phyloP scores from a whole-genome alignment of 305 asterid genomes.

The Fraxinus greggii region DNA sequence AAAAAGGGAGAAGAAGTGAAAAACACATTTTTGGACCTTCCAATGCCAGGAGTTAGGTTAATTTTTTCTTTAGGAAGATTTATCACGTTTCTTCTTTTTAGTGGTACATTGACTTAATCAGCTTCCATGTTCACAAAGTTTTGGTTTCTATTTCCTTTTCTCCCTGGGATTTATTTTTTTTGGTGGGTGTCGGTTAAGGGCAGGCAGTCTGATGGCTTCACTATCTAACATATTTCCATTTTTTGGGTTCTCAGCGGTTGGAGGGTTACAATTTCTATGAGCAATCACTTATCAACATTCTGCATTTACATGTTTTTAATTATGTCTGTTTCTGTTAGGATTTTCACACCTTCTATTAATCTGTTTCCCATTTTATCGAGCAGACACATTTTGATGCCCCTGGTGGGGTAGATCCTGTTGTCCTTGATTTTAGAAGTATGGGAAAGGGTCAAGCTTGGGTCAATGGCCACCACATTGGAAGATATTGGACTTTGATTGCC shows the following conservation, averaged over 20 bases:
- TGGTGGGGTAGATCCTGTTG: slow-evolving; percentile 70
- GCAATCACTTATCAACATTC: neutral
- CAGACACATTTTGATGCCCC: slow-evolving; percentile 76
- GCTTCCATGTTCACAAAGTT: neutral
- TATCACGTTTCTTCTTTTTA: neutral
- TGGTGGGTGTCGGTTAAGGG: neutral
- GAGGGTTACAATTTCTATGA: neutral
- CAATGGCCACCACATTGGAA: slow-evolving; percentile 86
- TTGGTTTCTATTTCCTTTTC: neutral
- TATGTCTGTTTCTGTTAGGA: neutral
- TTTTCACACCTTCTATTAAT: neutral
- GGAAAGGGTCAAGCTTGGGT: slow-evolving; percentile 94
- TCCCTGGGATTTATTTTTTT: neutral
- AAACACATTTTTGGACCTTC: neutral
- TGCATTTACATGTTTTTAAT: neutral
- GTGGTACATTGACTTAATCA: neutral
- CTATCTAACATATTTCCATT: neutral
- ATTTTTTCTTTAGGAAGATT: neutral
- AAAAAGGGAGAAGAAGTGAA: neutral
- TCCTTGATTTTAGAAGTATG: slow-evolving; percentile 68
- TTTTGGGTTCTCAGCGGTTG: neutral
- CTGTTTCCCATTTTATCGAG: slow-evolving; percentile 8
- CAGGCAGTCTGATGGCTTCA: neutral
- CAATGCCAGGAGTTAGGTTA: neutral
- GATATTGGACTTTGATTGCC: slow-evolving; percentile 78